Percentiles rank a stretch among this genome's conserved stretches.
Conservation (phyloP, 352 stramenopile genomes). For the Globisporangium orthogonon region DNA sequence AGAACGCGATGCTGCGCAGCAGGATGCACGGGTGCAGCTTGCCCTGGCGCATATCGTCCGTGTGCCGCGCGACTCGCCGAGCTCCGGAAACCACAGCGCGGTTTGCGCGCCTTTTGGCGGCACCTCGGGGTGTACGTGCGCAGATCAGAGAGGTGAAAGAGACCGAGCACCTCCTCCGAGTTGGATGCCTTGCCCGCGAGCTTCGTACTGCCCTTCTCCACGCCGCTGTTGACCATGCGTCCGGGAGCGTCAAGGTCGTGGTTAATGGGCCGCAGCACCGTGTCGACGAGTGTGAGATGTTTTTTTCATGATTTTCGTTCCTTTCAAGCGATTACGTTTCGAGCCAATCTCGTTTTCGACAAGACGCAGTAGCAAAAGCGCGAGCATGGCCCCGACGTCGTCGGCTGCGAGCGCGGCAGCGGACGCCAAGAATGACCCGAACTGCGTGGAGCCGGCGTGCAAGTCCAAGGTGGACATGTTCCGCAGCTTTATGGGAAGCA, state of each 20-base stretch:
- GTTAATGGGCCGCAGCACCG: constrained; percentile 58
- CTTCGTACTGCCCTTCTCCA: constrained; percentile 70
- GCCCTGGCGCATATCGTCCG: constrained; percentile 74
- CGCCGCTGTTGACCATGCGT: constrained; percentile 64
- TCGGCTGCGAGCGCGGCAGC: constrained; percentile 16
- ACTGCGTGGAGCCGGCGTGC: constrained; percentile 82
- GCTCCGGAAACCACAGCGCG: constrained; percentile 64
- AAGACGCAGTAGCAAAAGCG: neutral
- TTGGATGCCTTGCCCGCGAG: constrained; percentile 69
- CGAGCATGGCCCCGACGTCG: constrained; percentile 4
- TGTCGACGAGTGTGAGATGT: constrained; percentile 37
- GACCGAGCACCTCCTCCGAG: constrained; percentile 44
- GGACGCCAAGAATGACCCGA: constrained; percentile 56
- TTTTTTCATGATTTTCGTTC: too few relatives aligned
- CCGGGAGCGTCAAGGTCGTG: constrained; percentile 67
- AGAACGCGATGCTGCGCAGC: constrained; percentile 63
- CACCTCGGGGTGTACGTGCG: constrained; percentile 47
- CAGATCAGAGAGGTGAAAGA: constrained; percentile 49
- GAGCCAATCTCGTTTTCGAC: neutral
- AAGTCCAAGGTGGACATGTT: constrained; percentile 85
- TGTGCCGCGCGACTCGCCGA: constrained; percentile 61
- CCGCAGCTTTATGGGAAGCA: constrained; percentile 58
- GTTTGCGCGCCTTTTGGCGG: constrained; percentile 56
- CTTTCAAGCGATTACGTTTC: too few relatives aligned
- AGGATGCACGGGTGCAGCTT: constrained; percentile 65